Conservation (phyloP, 495 filamentous ascomycete species). For the Penicillium nucicola region DNA sequence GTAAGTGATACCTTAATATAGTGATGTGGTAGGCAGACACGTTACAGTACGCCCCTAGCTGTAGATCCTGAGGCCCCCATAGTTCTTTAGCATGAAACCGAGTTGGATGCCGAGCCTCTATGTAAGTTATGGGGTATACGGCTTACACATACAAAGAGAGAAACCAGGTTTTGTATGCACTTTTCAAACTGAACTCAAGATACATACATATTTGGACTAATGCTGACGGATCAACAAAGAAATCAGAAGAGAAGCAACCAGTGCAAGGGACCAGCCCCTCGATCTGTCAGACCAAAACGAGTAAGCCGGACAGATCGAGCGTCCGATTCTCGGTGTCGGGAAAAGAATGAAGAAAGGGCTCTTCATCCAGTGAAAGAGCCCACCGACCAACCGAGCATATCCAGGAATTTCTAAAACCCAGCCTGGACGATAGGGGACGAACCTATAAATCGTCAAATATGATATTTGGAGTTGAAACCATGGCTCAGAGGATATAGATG, state of each 20-base stretch:
- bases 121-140: no score
- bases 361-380: slow-evolving; percentile 25
- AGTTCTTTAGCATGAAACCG: no score
- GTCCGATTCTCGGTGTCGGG: slow-evolving; percentile 25
- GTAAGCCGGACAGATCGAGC: slow-evolving; percentile 10
- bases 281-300: slow-evolving; percentile 14
- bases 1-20: no score
- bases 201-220: slow-evolving; percentile 24
- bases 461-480: slow-evolving; percentile 1
- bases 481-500: neutral
- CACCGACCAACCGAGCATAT: slow-evolving; percentile 33
- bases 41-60: no score
- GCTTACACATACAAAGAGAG: neutral
- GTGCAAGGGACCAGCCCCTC: slow-evolving; percentile 19
- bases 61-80: no score
- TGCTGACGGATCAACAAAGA: slow-evolving; percentile 16
- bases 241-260: slow-evolving; percentile 24
- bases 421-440: slow-evolving; percentile 51
- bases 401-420: slow-evolving; percentile 35
- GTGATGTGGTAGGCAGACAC: no score
- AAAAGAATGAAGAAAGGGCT: slow-evolving; percentile 16
- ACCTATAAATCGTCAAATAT: slow-evolving; percentile 33
- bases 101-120: no score
- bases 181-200: slow-evolving; percentile 16
- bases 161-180: slow-evolving; percentile 10